Evolutionary conservation across 305 asterid species (phyloP), one percentile per base, ranked within the genome.

Genomic region (Lippia alba): DNA sequence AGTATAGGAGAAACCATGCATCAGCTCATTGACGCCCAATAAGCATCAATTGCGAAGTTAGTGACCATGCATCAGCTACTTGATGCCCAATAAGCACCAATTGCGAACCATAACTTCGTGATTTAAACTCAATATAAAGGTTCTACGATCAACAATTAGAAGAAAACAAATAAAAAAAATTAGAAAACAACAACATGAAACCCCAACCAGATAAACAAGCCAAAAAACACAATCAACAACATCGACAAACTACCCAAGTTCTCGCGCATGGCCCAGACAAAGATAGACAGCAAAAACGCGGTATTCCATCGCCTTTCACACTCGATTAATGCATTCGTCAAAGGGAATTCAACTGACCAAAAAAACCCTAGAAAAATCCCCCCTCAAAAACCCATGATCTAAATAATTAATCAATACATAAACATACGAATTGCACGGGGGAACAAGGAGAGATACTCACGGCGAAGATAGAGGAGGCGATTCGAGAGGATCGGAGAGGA

Each of bases 401-500:
- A 78, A 67, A 65, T 40, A 56, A 34, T 55, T 14, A 57, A 71
- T 73, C 69, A 66, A 70, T 41, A 12, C 32, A 70, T 14, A 55
- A 53, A 73, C 61, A 61, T 33, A 72, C 34, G 54, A 60, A 73
- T 36, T 54, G 59, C 76, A 78, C 56, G 64, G 69, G 68, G 77
- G 64, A 66, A 53, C 36, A 19, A 62, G 49, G 56, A 49, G 53
- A 69, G 71, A 68, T 67, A 61, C 83, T 82, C 67, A 83, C 90
- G 16, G 53, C 40, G 61, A 61, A 77, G 77, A 54, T 67, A 55
- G 74, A 54, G 71, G 76, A 12, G 63, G 70, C 78, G 89, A 82
- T 80, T 71, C 66, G 75, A 32, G 69, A 48, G 67, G 82, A 84
- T 82, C 81, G 71, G 80, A 66, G 81, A 64, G 46, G 36, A 8